phyloP scores from a whole-genome alignment of 768 basidiomycete genomes.

The Mycena latifolia region DNA sequence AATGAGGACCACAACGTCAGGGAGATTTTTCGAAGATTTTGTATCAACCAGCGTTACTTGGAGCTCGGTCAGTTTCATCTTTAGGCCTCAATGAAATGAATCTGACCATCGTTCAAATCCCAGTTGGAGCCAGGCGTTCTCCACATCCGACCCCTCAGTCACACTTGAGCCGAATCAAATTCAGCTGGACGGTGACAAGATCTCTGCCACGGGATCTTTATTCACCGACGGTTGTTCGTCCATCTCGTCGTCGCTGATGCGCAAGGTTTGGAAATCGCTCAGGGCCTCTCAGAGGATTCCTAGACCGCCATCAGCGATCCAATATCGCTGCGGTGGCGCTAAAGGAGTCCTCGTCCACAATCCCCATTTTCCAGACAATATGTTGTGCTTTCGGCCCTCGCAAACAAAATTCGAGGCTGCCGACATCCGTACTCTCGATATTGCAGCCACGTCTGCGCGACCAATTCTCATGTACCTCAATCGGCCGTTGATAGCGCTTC shows the following conservation, averaged over 20 bases:
- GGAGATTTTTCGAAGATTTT: conserved; percentile 54
- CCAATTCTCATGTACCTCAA: conserved; percentile 61
- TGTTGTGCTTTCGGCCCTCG: conserved; percentile 55
- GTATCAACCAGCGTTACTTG: conserved; percentile 59
- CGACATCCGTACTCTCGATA: conserved; percentile 55
- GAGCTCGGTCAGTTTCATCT: conserved; percentile 50
- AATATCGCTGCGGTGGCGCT: conserved; percentile 60
- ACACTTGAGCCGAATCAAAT: conserved; percentile 52
- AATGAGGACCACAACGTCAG: conserved; percentile 33
- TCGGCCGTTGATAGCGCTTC: conserved; percentile 60
- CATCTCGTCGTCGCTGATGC: conserved; percentile 53
- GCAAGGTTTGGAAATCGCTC: conserved; percentile 51
- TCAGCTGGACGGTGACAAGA: conserved; percentile 42
- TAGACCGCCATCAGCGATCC: conserved; percentile 53
- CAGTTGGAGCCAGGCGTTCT: conserved; percentile 65
- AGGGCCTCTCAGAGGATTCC: conserved; percentile 41
- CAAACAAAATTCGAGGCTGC: conserved; percentile 62
- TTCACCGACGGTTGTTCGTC: conserved; percentile 69
- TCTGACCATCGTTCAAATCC: neutral
- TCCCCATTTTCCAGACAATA: conserved; percentile 47
- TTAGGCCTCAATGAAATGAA: neutral
- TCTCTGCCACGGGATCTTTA: conserved; percentile 40
- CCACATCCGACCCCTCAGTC: conserved; percentile 62
- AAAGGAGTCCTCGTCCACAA: conserved; percentile 64
- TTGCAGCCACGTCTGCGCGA: conserved; percentile 58